Base-by-base conservation (phyloP, 2,329 filamentous ascomycete species). In the Colletotrichum tamarilloi region DNA sequence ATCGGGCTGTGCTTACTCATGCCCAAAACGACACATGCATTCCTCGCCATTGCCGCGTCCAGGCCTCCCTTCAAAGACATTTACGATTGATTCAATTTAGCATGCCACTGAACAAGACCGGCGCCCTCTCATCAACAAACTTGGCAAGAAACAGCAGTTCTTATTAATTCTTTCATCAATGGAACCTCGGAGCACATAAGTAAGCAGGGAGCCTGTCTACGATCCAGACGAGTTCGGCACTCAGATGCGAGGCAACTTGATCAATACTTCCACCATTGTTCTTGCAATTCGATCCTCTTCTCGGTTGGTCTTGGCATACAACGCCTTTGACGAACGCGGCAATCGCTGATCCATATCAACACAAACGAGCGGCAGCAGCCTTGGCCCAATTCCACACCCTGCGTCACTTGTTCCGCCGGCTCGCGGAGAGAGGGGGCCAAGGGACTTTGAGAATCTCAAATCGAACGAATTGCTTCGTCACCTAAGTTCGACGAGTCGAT, bases 251-350 rank as follows among this genome's bases (percentile, higher is more conserved):
- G 42, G 56, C 60, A 56, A 49, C 49, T 49, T 66, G 6, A 22
- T 38, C 26, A 19, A 57, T 42, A 35, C n/a, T 19, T 56, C 35
- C 55, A 11, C 24, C 53, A 69, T 49, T 55, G 67, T 52, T 46
- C 28, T 16, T 30, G 4, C 49, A 12, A 16, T 12, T 28, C 12
- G 11, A 28, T n/a, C 19, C 35, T 4, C 14, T 24, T 22, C n/a
- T 26, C 26, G 9, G 30, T 5, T 5, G 11, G 19, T 59, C 70
- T 70, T 57, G 56, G 55, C 46, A 65, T 11, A 26, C 30, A 11
- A 11, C 58, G 49, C 49, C 28, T 26, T 62, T 12, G 67, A 57
- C 56, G 67, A 57, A 65, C 49, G 56, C 71, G 62, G 71, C n/a
- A 22, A 28, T 22, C 12, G 28, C n/a, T 62, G 35, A 32, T 38